Conservation (phyloP, 805 yeast species). For the Ogataea neopini region DNA sequence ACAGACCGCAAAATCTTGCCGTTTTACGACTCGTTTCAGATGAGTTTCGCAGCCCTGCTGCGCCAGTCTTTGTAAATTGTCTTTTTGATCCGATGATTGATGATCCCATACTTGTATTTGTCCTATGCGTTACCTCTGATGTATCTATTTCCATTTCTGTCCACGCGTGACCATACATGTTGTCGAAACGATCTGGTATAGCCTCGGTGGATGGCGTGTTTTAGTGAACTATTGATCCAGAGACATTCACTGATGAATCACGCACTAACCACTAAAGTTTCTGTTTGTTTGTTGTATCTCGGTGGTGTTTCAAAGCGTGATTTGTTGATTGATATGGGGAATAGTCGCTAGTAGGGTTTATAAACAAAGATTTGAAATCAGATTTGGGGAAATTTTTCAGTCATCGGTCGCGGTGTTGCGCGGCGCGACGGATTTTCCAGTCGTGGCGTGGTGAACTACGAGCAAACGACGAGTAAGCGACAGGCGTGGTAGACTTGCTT, state of each 20-base stretch:
- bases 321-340: no score
- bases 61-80: not conserved
- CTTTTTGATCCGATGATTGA: not conserved
- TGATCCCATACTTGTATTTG: not conserved
- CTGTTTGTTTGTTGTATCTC: no score
- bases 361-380: slow-evolving; percentile 3
- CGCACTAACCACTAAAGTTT: no score
- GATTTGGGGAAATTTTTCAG: slow-evolving; percentile 8
- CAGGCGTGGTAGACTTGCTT: no score
- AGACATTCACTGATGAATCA: no score
- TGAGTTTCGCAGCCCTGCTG: not conserved
- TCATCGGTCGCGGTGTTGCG: slow-evolving; percentile 8
- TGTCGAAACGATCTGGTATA: not conserved
- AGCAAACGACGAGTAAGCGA: no score
- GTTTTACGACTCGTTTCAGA: not conserved
- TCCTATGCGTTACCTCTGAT: slow-evolving; percentile 3
- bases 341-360: not conserved
- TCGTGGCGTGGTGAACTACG: no score
- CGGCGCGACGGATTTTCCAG: not conserved
- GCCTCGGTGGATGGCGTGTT: no score
- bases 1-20: not conserved
- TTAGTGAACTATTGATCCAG: no score
- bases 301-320: no score
- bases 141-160: not conserved
- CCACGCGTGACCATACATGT: slow-evolving; percentile 2